phyloP scores from a whole-genome alignment of 2,329 filamentous ascomycete species.

The Alternaria gaisen region DNA sequence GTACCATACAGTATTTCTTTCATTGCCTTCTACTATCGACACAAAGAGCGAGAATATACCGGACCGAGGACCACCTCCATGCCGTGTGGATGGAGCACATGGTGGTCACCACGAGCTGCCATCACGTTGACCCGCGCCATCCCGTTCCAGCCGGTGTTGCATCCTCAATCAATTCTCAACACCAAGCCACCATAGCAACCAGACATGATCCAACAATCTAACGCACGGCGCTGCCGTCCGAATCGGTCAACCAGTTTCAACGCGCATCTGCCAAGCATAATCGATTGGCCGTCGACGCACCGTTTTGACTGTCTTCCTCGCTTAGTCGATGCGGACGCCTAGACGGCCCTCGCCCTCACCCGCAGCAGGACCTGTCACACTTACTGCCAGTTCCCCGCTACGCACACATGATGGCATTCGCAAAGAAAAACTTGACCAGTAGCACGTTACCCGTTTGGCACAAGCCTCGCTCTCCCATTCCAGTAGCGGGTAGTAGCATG shows the following conservation, averaged over 20 bases:
- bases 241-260: conserved; percentile 39
- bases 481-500: conserved; percentile 29
- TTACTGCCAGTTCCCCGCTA: conserved; percentile 28
- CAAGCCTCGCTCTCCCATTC: conserved; percentile 17
- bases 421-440: conserved; percentile 17
- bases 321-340: conserved; percentile 41
- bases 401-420: conserved; percentile 29
- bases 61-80: conserved; percentile 25
- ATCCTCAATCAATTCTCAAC: conserved; percentile 33
- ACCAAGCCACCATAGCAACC: conserved; percentile 31
- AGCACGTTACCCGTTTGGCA: conserved; percentile 16
- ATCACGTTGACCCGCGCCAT: conserved; percentile 26
- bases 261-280: conserved; percentile 41
- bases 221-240: conserved; percentile 27
- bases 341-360: conserved; percentile 42
- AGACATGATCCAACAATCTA: conserved; percentile 32
- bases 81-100: conserved; percentile 16
- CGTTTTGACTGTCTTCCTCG: conserved; percentile 36
- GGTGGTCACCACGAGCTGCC: conserved; percentile 17
- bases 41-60: conserved; percentile 31
- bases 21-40: conserved; percentile 18
- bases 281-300: conserved; percentile 37
- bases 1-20: conserved; percentile 23
- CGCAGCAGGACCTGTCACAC: conserved; percentile 47
- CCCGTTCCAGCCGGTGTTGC: conserved; percentile 21